Percentiles rank a stretch among this genome's conserved stretches.
Evolutionary conservation across 2,329 filamentous ascomycete species (phyloP).

Genomic region (Chrysoporthe cubensis): DNA sequence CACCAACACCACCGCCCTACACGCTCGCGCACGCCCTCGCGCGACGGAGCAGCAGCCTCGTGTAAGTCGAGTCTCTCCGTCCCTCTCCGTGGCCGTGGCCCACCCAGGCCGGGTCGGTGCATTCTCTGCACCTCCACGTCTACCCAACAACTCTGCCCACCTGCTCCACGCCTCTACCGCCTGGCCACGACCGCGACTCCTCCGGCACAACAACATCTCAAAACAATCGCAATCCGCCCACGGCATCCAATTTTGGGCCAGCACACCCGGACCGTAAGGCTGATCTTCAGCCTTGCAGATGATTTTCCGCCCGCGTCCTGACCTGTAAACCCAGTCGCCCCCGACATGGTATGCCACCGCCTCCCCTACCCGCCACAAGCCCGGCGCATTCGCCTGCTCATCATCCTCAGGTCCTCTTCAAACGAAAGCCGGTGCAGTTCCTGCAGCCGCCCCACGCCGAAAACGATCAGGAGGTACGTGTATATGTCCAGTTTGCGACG

Average conservation of each 20-base stretch:
- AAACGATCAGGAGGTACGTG: slow-evolving; percentile 80
- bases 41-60: slow-evolving; percentile 29
- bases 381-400: slow-evolving; percentile 33
- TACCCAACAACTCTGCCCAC: slow-evolving; percentile 23
- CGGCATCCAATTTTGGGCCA: slow-evolving; percentile 36
- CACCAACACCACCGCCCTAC: slow-evolving; percentile 17
- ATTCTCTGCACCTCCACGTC: slow-evolving; percentile 31
- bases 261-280: slow-evolving; percentile 36
- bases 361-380: slow-evolving; percentile 21
- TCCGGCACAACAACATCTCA: slow-evolving; percentile 33
- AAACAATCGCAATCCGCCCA: slow-evolving; percentile 35
- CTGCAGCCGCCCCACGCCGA: slow-evolving; percentile 72
- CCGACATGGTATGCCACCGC: slow-evolving; percentile 41
- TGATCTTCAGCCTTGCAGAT: slow-evolving; percentile 49
- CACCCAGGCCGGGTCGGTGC: slow-evolving; percentile 28
- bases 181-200: slow-evolving; percentile 21
- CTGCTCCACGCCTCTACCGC: slow-evolving; percentile 28
- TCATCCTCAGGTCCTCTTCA: slow-evolving; percentile 78
- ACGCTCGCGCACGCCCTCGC: slow-evolving; percentile 12
- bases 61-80: slow-evolving; percentile 28
- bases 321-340: slow-evolving; percentile 18
- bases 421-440: slow-evolving; percentile 91
- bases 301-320: slow-evolving; percentile 35
- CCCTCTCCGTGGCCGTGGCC: slow-evolving; percentile 25
- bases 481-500: slow-evolving; percentile 2